These are phyloP conservation scores for Trichoderma asperelloides DNA, from an alignment of 495 filamentous ascomycete species.

Conservation along the genomic window DNA sequence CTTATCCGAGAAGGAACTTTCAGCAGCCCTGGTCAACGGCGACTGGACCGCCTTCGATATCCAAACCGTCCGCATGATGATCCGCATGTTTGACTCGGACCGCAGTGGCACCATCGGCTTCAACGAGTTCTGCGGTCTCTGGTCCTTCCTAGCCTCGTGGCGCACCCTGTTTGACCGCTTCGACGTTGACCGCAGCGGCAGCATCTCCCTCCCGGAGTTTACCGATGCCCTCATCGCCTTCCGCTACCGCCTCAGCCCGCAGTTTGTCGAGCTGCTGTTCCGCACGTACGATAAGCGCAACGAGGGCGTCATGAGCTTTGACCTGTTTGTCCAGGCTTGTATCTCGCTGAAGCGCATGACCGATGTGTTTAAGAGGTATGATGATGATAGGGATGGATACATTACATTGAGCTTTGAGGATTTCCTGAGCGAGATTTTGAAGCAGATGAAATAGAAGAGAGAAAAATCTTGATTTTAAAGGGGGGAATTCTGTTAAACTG, in stretches of 20 bases:
- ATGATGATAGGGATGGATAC: constrained; percentile 90
- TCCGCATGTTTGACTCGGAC: constrained; percentile 94
- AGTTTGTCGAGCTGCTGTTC: constrained; percentile 79
- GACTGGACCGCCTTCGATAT: constrained; percentile 91
- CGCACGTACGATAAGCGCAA: constrained; percentile 49
- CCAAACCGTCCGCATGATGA: constrained; percentile 98
- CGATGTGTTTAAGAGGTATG: constrained; percentile 98
- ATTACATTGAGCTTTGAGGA: constrained; percentile 78
- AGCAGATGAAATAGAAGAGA: constrained; percentile 35
- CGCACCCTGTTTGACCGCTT: constrained; percentile 90
- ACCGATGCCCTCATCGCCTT: constrained; percentile 87
- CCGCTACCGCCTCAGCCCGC: constrained; percentile 78
- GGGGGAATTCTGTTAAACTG: not conserved
- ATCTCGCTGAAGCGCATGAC: constrained; percentile 97
- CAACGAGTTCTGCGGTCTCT: constrained; percentile 90
- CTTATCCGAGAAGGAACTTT: constrained; percentile 79
- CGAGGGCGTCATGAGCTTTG: constrained; percentile 76
- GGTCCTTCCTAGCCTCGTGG: constrained; percentile 93
- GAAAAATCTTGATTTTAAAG: not conserved
- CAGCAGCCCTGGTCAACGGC: constrained; percentile 88
- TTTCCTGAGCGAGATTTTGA: constrained; percentile 57
- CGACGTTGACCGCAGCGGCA: constrained; percentile 78
- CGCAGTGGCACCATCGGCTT: constrained; percentile 83
- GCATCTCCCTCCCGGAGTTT: constrained; percentile 80
- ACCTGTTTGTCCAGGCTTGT: constrained; percentile 95